Conservation (phyloP, 176 grass and related monocot genomes). For the Calamus simplicifolius region DNA sequence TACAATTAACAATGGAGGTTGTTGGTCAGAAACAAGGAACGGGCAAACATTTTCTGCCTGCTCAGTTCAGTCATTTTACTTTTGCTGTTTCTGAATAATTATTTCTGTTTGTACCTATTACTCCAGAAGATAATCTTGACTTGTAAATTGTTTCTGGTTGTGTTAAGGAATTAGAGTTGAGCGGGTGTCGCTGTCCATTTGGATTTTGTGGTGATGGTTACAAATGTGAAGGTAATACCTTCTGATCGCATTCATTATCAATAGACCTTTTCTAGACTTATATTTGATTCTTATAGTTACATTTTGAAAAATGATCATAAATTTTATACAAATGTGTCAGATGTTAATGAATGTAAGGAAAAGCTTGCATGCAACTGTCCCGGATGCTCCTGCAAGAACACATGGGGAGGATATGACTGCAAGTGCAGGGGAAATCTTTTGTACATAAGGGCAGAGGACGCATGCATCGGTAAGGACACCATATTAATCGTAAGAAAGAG, state of each 20-base stretch:
- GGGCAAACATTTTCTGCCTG: constrained; percentile 67
- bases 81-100: too few relatives aligned
- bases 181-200: constrained; percentile 51
- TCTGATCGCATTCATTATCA: neutral
- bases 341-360: constrained; percentile 77
- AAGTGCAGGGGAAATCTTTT: constrained; percentile 43
- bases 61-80: constrained; percentile 28
- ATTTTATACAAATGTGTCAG: constrained; percentile 18
- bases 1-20: constrained; percentile 66
- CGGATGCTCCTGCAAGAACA: constrained; percentile 71
- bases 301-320: neutral
- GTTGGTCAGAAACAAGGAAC: constrained; percentile 55
- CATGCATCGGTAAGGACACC: constrained; percentile 48
- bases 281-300: too few relatives aligned
- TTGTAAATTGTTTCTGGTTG: neutral
- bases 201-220: constrained; percentile 69
- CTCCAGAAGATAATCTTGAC: too few relatives aligned
- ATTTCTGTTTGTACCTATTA: too few relatives aligned
- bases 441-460: constrained; percentile 67
- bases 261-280: too few relatives aligned
- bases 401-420: constrained; percentile 81
- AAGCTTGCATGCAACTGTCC: constrained; percentile 64
- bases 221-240: constrained; percentile 46
- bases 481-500: too few relatives aligned
- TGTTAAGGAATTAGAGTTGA: constrained; percentile 42